Evolutionary conservation across 2,329 filamentous ascomycete species (phyloP).

Genomic region (Scedosporium minutisporum): DNA sequence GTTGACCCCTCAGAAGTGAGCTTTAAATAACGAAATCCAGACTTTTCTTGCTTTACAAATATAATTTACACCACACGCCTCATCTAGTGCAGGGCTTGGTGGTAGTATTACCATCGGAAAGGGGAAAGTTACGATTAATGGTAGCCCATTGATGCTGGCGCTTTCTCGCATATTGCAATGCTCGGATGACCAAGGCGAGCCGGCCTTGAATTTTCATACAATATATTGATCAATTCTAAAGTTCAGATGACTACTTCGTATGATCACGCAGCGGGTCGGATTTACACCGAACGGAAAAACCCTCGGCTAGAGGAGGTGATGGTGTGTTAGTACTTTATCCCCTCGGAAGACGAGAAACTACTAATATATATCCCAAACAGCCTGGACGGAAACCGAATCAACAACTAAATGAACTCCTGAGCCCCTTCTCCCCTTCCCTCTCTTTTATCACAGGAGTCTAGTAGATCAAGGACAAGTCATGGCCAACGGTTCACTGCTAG

Average conservation of each 20-base stretch:
- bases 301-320: neutral
- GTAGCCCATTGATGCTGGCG: neutral
- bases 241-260: neutral
- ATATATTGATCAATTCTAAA: neutral
- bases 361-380: neutral
- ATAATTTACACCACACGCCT: neutral
- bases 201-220: neutral
- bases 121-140: neutral
- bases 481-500: too few species aligned
- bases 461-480: too few species aligned
- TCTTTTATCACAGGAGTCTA: too few species aligned
- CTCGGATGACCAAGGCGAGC: neutral
- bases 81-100: neutral
- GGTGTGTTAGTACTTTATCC: neutral
- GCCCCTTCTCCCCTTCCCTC: too few species aligned
- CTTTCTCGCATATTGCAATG: neutral
- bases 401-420: too few species aligned
- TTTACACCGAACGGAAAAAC: neutral
- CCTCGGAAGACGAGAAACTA: neutral
- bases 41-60: neutral
- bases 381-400: too few species aligned
- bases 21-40: neutral
- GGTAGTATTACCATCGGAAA: neutral
- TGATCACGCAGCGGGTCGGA: neutral
- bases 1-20: neutral